Conservation (phyloP, 1,139 yeast species). For the Hansenula lynferdii region DNA sequence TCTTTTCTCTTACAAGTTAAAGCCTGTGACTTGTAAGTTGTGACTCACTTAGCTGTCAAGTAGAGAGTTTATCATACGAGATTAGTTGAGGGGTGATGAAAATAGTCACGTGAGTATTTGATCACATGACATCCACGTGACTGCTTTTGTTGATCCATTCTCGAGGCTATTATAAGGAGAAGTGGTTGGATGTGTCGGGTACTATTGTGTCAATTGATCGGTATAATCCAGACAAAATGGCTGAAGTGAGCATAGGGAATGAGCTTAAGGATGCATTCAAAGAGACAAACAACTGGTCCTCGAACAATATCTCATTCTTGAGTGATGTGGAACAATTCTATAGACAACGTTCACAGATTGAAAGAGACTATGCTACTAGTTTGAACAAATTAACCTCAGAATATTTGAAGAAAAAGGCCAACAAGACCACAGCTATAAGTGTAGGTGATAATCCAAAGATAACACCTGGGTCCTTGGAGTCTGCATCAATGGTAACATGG, state of each 20-base stretch:
- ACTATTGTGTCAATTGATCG: too few relatives aligned
- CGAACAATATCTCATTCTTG: slow-evolving; percentile 70
- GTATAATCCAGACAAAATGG: slow-evolving; percentile 4
- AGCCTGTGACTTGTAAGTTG: too few relatives aligned
- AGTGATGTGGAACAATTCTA: slow-evolving; percentile 79
- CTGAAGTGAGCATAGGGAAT: slow-evolving; percentile 46
- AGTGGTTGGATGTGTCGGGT: too few relatives aligned
- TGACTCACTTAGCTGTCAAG: too few relatives aligned
- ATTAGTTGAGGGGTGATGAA: too few relatives aligned
- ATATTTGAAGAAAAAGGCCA: slow-evolving; percentile 75
- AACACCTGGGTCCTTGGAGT: slow-evolving; percentile 93
- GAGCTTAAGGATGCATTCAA: slow-evolving; percentile 78
- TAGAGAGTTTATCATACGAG: too few relatives aligned
- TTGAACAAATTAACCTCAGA: slow-evolving; percentile 61
- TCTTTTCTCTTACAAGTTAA: too few relatives aligned
- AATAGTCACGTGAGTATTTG: too few relatives aligned
- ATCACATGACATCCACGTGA: too few relatives aligned
- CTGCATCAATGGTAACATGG: slow-evolving; percentile 95
- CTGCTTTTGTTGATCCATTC: too few relatives aligned
- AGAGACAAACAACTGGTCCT: slow-evolving; percentile 72
- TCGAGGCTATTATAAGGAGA: too few relatives aligned
- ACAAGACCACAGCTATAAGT: slow-evolving; percentile 57
- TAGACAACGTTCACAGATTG: slow-evolving; percentile 74
- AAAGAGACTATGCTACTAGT: slow-evolving; percentile 74
- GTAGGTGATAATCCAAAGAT: slow-evolving; percentile 91